phyloP scores from a whole-genome alignment of 139 green algal genomes.

The Pleodorina starrii region DNA sequence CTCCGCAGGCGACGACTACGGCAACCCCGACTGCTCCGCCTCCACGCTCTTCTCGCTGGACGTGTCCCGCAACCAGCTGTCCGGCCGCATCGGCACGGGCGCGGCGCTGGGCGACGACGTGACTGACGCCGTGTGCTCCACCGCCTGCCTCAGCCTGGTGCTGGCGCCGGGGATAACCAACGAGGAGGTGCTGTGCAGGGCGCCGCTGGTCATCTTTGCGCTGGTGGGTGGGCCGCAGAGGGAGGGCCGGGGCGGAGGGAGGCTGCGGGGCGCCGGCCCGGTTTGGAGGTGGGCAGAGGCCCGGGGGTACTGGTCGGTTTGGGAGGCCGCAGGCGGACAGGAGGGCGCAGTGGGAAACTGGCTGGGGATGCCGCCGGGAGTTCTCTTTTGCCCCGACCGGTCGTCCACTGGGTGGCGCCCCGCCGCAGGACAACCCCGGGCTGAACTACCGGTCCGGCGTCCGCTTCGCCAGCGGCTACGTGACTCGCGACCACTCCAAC shows the following conservation, averaged over 20 bases:
- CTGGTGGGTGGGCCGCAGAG: neutral
- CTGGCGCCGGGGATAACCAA: neutral
- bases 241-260: no score
- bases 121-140: slow-evolving; percentile 46
- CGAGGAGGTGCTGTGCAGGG: slow-evolving; percentile 35
- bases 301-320: no score
- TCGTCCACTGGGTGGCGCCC: neutral
- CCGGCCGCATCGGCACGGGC: slow-evolving; percentile 13
- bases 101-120: slow-evolving; percentile 46
- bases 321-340: no score
- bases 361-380: no score
- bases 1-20: slow-evolving; percentile 48
- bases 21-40: slow-evolving; percentile 22
- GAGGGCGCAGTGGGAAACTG: no score
- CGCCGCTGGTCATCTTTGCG: slow-evolving; percentile 21
- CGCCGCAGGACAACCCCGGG: slow-evolving; percentile 31
- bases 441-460: neutral
- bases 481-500: slow-evolving; percentile 3
- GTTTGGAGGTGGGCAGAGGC: no score
- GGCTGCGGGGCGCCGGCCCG: no score
- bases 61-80: slow-evolving; percentile 27
- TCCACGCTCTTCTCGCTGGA: neutral
- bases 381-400: no score
- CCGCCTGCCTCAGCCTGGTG: slow-evolving; percentile 46
- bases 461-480: slow-evolving; percentile 29